Evolutionary conservation across 1,139 yeast species (phyloP).

Genomic region (Pichia cactophila): DNA sequence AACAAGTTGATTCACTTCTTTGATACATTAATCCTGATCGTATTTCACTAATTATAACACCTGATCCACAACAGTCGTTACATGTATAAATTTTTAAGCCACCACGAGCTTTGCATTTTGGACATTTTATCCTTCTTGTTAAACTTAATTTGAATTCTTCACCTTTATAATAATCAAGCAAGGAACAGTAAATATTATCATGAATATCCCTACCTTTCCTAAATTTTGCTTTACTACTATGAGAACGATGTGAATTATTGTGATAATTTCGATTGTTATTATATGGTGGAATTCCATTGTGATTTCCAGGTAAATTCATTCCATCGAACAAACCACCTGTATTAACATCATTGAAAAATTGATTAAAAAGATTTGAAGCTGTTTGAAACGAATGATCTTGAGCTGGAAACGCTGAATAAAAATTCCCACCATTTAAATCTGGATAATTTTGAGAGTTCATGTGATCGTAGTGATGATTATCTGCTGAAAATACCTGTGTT

Average conservation of each 20-base stretch:
- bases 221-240: background rate
- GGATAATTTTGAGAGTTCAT: background rate
- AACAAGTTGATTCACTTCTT: slow-evolving; percentile 29
- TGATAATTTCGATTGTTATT: slow-evolving; percentile 2
- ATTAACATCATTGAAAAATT: slow-evolving; percentile 5
- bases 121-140: slow-evolving; percentile 36
- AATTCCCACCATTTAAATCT: background rate
- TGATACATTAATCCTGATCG: slow-evolving; percentile 27
- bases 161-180: slow-evolving; percentile 43
- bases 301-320: background rate
- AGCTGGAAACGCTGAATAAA: background rate
- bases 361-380: background rate
- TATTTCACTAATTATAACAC: slow-evolving; percentile 27
- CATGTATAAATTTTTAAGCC: slow-evolving; percentile 30
- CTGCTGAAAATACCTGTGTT: slow-evolving; percentile 7
- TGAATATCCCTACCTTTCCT: slow-evolving; percentile 40
- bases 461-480: slow-evolving; percentile 8
- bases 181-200: slow-evolving; percentile 38
- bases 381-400: background rate
- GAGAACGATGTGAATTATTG: background rate
- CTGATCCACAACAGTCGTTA: slow-evolving; percentile 34
- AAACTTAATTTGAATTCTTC: slow-evolving; percentile 40
- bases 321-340: slow-evolving; percentile 1
- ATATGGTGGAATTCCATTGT: slow-evolving; percentile 1
- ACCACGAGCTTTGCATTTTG: slow-evolving; percentile 39